Evolutionary conservation across 2,329 filamentous ascomycete species (phyloP).

Genomic region (Clonostachys rhizophaga): DNA sequence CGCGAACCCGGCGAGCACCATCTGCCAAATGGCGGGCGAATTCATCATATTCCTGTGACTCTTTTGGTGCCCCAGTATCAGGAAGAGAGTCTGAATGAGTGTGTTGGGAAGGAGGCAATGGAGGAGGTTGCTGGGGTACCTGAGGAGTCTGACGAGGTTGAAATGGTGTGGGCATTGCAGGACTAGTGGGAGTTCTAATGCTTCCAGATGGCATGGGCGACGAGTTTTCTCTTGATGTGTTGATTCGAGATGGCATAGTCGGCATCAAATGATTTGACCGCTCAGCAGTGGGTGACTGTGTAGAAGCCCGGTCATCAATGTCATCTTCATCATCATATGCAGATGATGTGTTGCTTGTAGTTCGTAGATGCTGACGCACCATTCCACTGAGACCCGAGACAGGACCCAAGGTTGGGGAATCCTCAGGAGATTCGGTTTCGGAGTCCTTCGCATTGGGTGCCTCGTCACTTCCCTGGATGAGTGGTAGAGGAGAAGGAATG

Average conservation of each 20-base stretch:
- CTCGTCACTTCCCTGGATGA: conserved; percentile 19
- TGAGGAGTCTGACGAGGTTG: background rate
- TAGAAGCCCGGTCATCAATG: background rate
- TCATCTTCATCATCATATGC: conserved; percentile 51
- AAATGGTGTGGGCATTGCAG: no score
- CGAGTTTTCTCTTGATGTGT: no score
- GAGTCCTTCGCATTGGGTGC: conserved; percentile 4
- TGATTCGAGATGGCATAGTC: no score
- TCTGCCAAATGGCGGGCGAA: conserved; percentile 71
- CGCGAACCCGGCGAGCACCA: conserved; percentile 65
- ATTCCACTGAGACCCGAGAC: conserved; percentile 68
- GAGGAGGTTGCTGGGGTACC: background rate
- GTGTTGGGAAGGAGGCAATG: conserved; percentile 1
- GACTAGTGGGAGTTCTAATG: no score
- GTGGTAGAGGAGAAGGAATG: conserved; percentile 34
- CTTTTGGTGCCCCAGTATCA: background rate
- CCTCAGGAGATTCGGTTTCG: conserved; percentile 27
- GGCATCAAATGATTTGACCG: background rate
- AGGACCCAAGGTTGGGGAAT: conserved; percentile 79
- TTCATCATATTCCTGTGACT: conserved; percentile 57
- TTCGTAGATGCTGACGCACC: conserved; percentile 79
- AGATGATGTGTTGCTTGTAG: conserved; percentile 75
- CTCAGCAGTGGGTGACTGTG: background rate
- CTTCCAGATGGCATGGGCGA: no score
- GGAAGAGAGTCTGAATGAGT: conserved; percentile 10